Evolutionary conservation across 352 stramenopile genomes (phyloP), one percentile per base, ranked within the genome.

Genomic region (Phytophthora podocarpi): DNA sequence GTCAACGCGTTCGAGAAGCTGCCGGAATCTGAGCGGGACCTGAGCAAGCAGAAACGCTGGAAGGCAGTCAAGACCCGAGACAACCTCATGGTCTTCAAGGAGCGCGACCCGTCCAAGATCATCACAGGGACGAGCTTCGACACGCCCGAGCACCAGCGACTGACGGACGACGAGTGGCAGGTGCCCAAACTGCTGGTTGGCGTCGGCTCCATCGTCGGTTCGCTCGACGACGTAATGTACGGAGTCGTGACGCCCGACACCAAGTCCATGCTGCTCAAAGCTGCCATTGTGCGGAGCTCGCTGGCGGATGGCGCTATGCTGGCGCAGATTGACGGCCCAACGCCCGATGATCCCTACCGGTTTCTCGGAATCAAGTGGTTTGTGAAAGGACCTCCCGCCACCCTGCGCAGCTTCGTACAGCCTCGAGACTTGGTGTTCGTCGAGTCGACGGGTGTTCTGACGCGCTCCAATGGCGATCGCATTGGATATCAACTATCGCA

Each of bases 141-240:
- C 37, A 52, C 55, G 2, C 52, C 54, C 12, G 64, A 77, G 46
- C 59, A 69, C 35, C 62, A 63, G 24, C 36, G 70, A 28, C 28
- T 90, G 47, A 52, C 64, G 21, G 51, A 53, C 2, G 63, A 80
- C 7, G 58, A 75, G 28, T 87, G 76, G 74, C 67, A 74, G 40
- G 42, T 72, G 16, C 72, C 78, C 28, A 76, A 73, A 62, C 56
- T 90, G 48, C 60, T 90, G 23, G 61, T 81, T 18, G 70, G 56
- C 2, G 41, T 77, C 16, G 81, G 76, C 20, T 61, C 74, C 40
- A 62, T 89, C 27, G 43, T 71, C 28, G 78, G 78, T 2, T 74
- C 76, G 32, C 70, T 90, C 8, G 78, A 87, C 58, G 80, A 91
- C 58, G 74, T 83, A 52, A 78, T 89, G 69, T 85, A 82, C 54